Base-by-base conservation (phyloP, 2,329 filamentous ascomycete species). In the Xylaria sp. region DNA sequence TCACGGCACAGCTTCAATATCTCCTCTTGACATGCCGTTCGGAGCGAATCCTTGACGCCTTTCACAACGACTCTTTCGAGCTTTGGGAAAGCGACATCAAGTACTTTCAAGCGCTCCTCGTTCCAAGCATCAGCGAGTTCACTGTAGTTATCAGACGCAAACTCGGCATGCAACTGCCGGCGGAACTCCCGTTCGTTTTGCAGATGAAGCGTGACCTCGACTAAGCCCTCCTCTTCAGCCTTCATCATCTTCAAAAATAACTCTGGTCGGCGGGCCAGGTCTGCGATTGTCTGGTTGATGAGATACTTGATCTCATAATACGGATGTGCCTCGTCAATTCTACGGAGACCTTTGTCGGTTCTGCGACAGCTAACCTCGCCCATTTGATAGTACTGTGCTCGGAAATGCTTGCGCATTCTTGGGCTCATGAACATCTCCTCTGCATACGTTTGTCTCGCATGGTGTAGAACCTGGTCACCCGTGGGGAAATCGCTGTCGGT, bases 261-360 rank as follows among this genome's bases (percentile, higher is more conserved):
- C 72, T 97, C 94, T 1, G 96, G 96, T 61, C 92, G 90, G 60
- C 90, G 89, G 2, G 93, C 91, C 67, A 98, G 87, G 72, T 96
- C 92, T 48, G 85, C 84, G 69, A 97, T 91, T 8, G 93, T 92
- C 80, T 97, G 94, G 74, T 96, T 94, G 71, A 93, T 90, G 23
- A 99, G 85, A 75, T 99, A 99, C 80, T 99, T 97, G 83, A 99
- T 93, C 80, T 98, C 96, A 78, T 98, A 98, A 80, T 97, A 98
- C 0, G 94, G 93, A 76, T 98, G 94, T 28, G 96, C 90, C 69
- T 98, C 95, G 74, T 97, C 94, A 73, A 99, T 98, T 76, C 93
- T 93, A 65, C 93, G 92, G 61, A 97, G 83, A 32, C 96, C 96
- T 81, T 98, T 99, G 68, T 98, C 94, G 0, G 96, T 99, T 63